Evolutionary conservation across 306 rosid species (phyloP), one percentile per base, ranked within the genome.

Genomic region (Astragalus membranaceus): DNA sequence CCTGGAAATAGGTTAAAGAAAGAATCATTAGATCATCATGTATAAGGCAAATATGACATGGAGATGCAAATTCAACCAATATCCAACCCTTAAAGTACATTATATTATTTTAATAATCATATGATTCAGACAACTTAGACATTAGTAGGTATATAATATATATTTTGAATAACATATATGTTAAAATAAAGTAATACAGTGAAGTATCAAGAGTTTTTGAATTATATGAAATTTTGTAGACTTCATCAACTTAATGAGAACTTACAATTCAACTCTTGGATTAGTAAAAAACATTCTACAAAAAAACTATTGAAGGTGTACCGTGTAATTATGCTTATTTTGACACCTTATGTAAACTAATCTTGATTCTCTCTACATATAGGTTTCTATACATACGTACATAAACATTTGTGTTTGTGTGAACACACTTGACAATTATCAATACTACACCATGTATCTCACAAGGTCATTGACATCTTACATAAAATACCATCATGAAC

Each of bases 1-100:
- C 95, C 98, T 94, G 58, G 46, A 58, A 53, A 73, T 41, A 57
- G 53, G 43, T 41, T 30, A 69, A 59, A 46, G 32, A 69, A 58
- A 55, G 35, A 70, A 47, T 23, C 42, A 51, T 8, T 3, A 30
- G 32, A 54, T 60, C 54, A 57, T 36, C 44, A 75, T 9, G 8
- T 66, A 5, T 10, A 56, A 51, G 15, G 69, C 49, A 66, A 8
- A 57, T 13, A 63, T 8, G 43, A 74, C 41, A 16, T 52, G n/a
- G 46, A 67, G 32, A 61, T 35, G 7, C 5, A 26, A 35, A 36
- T 35, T 35, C 9, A 8, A 59, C 14, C 47, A 15, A n/a, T 26
- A 26, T 36, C 8, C 47, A 59, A 59, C 29, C 29, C 16, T 35
- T 58, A 4, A 59, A 36, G 8, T 59, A 36, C 36, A 8, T 8